Base-by-base conservation (phyloP, 2,329 filamentous ascomycete genomes). In the Chlorencoelia australis region DNA sequence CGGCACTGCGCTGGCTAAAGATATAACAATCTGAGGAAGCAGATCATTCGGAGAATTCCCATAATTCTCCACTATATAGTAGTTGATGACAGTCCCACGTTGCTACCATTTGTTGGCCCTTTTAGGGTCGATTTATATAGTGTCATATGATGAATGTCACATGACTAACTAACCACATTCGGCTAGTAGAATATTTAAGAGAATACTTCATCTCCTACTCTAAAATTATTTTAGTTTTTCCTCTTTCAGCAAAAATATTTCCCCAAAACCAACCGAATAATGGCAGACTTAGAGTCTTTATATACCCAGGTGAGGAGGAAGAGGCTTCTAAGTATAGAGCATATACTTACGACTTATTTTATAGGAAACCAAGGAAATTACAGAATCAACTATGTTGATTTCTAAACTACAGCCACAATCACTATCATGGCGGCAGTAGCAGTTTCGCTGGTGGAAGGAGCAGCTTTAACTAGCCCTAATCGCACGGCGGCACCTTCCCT, bases 301-400 rank as follows among this genome's bases (percentile, higher is more conserved):
- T 35, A 40, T 40, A 40, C 27, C 27, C 32, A 40, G 37, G 37
- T 40, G 20, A 40, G 37, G 37, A 35, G 20, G 32, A 31, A 35
- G 31, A 40, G 32, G 25, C 25, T 40, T 31, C 37, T 31, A 35
- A 31, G 21, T 40, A 40, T 31, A 35, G 32, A 35, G 27, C 32
- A 40, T 40, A 35, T 7, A 35, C 32, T 40, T 40, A 40, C 37
- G 16, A 35, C 18, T 40, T 40, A 40, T 40, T 35, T 40, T 19
- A 40, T 40, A 40, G 37, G 37, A 40, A 35, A 40, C 37, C 26
- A 40, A 40, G 32, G 32, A 40, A 32, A 35, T 27, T 27, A 40
- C 26, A 31, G 37, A 40, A 40, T 40, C 32, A 40, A 35, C 37
- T 31, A 11, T 15, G 28, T 40, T 40, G 14, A 40, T 40, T 40